Evolutionary conservation across 2,329 filamentous ascomycete species (phyloP), one percentile per base, ranked within the genome.

Genomic region (Epichloe typhina): DNA sequence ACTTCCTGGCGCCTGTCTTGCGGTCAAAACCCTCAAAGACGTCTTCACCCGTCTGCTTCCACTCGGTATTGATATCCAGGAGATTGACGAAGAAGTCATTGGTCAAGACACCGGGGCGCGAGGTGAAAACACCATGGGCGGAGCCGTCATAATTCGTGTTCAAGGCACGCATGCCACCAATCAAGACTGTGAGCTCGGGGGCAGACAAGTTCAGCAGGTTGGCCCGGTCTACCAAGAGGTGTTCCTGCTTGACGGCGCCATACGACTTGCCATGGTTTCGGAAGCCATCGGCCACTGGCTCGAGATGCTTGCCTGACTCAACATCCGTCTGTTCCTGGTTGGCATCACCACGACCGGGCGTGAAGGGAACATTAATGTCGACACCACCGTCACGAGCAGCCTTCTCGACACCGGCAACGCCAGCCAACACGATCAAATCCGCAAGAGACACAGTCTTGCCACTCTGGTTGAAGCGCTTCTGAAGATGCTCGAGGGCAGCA

Each of bases 11-110:
- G 49, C 82, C 82, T 15, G 75, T 77, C 71, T 81, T 81, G 64
- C 79, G 80, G 69, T 87, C 82, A 13, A 68, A 60, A 37, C 82
- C 84, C 54, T 80, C 75, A 65, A 76, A 88, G 47, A 73, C 50
- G 58, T 88, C 83, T 36, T 68, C 63, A 50, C 66, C 68, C n/a
- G 68, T 67, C 19, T 59, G 38, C 58, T 58, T 59, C 86, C 86
- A 89, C 21, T 68, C 71, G 6, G 76, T 85, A 65, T 67, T 70
- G 59, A 75, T 77, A 61, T 88, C 84, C 23, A 90, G 76, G 2
- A 90, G 73, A 70, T 89, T 88, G 66, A 86, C 76, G 62, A 90
- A 90, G 75, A 88, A 90, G 69, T 89, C 86, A 67, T 86, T 88
- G 61, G 80, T 86, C 59, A 90, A 73, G 58, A 78, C 67, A 41